Percentiles rank a stretch among this genome's conserved stretches.
Evolutionary conservation across 1,284 basidiomycete genomes (phyloP).

Genomic region (Irpex rosettiformis): DNA sequence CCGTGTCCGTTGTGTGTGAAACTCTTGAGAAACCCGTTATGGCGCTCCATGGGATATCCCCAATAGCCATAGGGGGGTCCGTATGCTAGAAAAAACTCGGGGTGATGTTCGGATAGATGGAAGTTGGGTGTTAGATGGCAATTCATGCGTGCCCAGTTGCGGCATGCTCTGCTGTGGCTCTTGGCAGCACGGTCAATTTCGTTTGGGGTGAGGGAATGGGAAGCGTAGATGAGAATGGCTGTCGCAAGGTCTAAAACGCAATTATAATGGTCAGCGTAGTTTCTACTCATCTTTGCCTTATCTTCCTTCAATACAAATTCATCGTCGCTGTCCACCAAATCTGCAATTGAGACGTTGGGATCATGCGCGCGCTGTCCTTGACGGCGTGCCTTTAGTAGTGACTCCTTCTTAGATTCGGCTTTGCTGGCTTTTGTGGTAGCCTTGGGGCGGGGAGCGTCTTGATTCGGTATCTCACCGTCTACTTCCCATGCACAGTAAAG

Average conservation of each 20-base stretch:
- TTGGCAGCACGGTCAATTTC: constrained; percentile 19
- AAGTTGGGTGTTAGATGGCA: constrained; percentile 24
- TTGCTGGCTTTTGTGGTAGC: constrained; percentile 15
- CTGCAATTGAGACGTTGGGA: constrained; percentile 6
- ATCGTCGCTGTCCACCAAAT: constrained; percentile 3
- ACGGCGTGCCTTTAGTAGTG: constrained; percentile 12
- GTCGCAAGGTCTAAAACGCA: constrained; percentile 19
- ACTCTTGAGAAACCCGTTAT: constrained; percentile 11
- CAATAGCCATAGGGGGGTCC: constrained; percentile 13
- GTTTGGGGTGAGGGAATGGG: constrained; percentile 18
- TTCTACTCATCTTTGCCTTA: constrained; percentile 15
- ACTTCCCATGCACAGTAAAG: constrained; percentile 22
- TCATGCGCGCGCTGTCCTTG: constrained; percentile 4
- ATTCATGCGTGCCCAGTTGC: constrained; percentile 23
- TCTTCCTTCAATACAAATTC: not conserved
- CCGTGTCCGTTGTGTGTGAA: constrained; percentile 10
- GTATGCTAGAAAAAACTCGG: not conserved
- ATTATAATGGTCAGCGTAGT: constrained; percentile 19
- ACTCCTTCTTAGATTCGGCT: constrained; percentile 6
- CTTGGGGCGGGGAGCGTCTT: constrained; percentile 17
- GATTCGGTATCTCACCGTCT: constrained; percentile 23
- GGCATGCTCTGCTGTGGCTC: constrained; percentile 13
- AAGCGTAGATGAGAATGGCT: constrained; percentile 20
- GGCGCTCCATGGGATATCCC: constrained; percentile 11
- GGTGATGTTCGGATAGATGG: constrained; percentile 15